Evolutionary conservation across 202 grass and related monocot species (phyloP), one percentile per base, ranked within the genome.

Genomic region (Setaria italica): DNA sequence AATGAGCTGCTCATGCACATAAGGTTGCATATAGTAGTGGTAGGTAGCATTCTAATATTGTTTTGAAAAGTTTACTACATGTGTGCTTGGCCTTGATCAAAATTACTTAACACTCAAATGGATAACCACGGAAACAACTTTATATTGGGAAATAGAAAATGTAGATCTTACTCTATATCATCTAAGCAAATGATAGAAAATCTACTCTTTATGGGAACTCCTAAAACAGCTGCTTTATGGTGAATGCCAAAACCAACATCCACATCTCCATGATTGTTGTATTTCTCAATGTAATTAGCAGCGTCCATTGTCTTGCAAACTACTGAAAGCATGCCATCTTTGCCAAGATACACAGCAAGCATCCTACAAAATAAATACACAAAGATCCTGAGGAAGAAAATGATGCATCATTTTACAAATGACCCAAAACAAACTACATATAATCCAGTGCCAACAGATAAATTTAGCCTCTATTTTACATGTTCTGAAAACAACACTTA

Each of bases 241-340:
- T 89, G 80, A 84, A 92, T 78, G 60, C 81, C 90, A 80, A 42
- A 89, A 33, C 13, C 17, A 30, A 49, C 41, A 78, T 89, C 75
- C 47, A 87, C 76, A 59, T 30, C 79, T 65, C 90, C 90, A 67
- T 79, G 65, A 49, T 30, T 15, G 53, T 70, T 62, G 25, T 89
- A 92, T 67, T 84, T 85, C 62, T 89, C 87, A 41, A 92, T 80
- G 49, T 42, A 60, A 20, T 34, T 80, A 57, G 74, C 80, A 11
- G 83, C 87, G 47, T 86, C 74, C 49, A 0, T 13, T 66, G 86
- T 85, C 68, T 71, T 89, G 79, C 78, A 92, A 47, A 92, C 83
- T 62, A 92, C 82, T 80, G 90, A 84, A 45, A 89, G 87, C 90
- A 92, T 92, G 78, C 57, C 60, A 48, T 89, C 58, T 80, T 87